Conservation (phyloP, 2,329 filamentous ascomycete species). For the Aspergillus tanneri region DNA sequence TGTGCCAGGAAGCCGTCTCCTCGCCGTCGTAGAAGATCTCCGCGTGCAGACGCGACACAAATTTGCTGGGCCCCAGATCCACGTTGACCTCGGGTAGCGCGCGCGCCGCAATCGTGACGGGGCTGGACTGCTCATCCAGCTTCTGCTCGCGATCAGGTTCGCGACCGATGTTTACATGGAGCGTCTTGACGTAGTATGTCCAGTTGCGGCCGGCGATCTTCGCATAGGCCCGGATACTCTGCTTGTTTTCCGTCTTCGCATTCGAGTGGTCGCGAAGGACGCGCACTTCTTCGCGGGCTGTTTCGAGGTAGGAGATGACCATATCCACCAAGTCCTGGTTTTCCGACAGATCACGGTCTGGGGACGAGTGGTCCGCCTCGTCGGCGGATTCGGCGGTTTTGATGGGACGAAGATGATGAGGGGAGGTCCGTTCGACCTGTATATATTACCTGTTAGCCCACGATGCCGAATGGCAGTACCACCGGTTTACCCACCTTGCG, state of each 20-base stretch:
- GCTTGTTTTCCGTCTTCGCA: conserved; percentile 45
- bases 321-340: conserved; percentile 48
- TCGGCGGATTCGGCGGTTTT: conserved; percentile 42
- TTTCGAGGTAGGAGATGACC: conserved; percentile 48
- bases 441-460: conserved; percentile 6
- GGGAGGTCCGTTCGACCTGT: conserved; percentile 38
- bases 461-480: neutral
- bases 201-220: conserved; percentile 53
- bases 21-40: conserved; percentile 72
- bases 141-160: conserved; percentile 48
- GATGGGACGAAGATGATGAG: conserved; percentile 31
- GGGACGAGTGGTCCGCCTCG: conserved; percentile 42
- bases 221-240: conserved; percentile 51
- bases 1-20: conserved; percentile 67
- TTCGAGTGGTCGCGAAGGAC: conserved; percentile 49
- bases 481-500: conserved; percentile 43
- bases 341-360: conserved; percentile 43
- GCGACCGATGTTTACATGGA: conserved; percentile 51
- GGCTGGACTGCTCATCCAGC: conserved; percentile 47
- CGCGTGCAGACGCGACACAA: conserved; percentile 74
- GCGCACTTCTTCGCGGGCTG: conserved; percentile 45
- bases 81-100: conserved; percentile 67
- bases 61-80: conserved; percentile 81
- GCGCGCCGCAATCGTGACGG: conserved; percentile 45
- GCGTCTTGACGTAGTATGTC: conserved; percentile 53